Evolutionary conservation across 1,284 basidiomycete genomes (phyloP).

Genomic region (Sporisorium reilianum): DNA sequence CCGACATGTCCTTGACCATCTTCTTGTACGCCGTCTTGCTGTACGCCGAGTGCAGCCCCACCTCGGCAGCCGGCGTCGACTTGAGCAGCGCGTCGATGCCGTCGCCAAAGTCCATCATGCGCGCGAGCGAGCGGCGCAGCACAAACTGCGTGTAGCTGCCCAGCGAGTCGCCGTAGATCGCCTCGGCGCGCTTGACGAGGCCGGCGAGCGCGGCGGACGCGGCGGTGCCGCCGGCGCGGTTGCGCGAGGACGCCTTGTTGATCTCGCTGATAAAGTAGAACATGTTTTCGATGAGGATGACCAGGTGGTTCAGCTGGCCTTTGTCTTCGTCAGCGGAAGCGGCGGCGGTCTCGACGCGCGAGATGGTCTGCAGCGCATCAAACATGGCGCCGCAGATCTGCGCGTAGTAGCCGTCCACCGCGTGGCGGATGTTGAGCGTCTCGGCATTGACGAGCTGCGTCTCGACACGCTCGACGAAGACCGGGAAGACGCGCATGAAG

Average conservation of each 20-base stretch:
- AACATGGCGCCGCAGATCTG: constrained; percentile 89
- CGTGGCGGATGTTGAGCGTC: constrained; percentile 80
- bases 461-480: constrained; percentile 87
- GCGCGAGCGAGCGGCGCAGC: constrained; percentile 84
- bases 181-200: constrained; percentile 81
- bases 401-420: constrained; percentile 86
- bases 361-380: constrained; percentile 90
- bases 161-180: constrained; percentile 88
- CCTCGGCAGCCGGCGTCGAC: constrained; percentile 82
- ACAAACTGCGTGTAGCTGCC: constrained; percentile 87
- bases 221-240: constrained; percentile 18
- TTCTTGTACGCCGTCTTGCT: constrained; percentile 83
- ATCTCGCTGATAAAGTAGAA: constrained; percentile 89
- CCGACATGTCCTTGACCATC: constrained; percentile 83
- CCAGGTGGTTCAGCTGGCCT: constrained; percentile 94
- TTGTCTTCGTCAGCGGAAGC: constrained; percentile 76
- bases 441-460: constrained; percentile 79
- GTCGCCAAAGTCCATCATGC: constrained; percentile 93
- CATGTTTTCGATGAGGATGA: constrained; percentile 97
- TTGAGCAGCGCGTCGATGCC: constrained; percentile 87
- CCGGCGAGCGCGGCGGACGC: constrained; percentile 72
- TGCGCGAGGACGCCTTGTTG: constrained; percentile 73
- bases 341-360: constrained; percentile 81
- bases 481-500: constrained; percentile 91
- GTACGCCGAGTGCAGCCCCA: constrained; percentile 82